Base-by-base conservation (phyloP, 495 filamentous ascomycete genomes). In the Beverwykella pulmonaria region DNA sequence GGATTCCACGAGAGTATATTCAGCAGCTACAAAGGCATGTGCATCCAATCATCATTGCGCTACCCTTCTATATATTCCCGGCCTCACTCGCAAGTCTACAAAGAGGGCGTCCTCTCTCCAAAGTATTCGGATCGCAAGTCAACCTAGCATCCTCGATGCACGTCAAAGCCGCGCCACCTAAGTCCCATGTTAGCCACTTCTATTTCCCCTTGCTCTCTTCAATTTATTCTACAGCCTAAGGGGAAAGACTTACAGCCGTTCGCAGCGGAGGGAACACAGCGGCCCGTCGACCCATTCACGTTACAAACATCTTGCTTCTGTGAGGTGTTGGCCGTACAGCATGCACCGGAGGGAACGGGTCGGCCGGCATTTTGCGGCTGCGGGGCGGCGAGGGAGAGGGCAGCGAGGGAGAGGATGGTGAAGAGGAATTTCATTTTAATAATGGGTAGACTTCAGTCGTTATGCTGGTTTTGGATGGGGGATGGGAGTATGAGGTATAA, bases 281-380 rank as follows among this genome's bases (percentile, higher is more conserved):
- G 34, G 19, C 61, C 61, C 20, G 36, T 58, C 26, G 15, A 30
- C 2, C 61, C 61, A 22, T 65, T 65, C 3, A 65, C 61, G 25
- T 58, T 65, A 41, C 61, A 65, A 20, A 65, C 61, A 20, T 65
- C 61, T 36, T 65, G 61, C 44, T 65, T 65, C 53, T 58, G 23
- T 1, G 3, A 26, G 6, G 61, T 65, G 41, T 56, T 58, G 22
- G 61, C 14, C 1, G 36, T 46, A 27, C 61, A 65, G 53, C 61
- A 65, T 23, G 61, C 61, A 36, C 61, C 61, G n/a, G 48, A 48
- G 23, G 61, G 61, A 12, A 65, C 61, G 20, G 61, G 61, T 20
- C 61, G 61, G 20, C 46, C 46, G 52, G 32, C 61, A 20, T 65
- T 65, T 26, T 57, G 53, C 12, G 53, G 36, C 1, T n/a, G 7